A percentile compares a stretch with the other conserved stretches of the same genome.
These are phyloP conservation scores for Boletus reticulatus DNA, from an alignment of 768 basidiomycete species.

Conservation along the genomic window DNA sequence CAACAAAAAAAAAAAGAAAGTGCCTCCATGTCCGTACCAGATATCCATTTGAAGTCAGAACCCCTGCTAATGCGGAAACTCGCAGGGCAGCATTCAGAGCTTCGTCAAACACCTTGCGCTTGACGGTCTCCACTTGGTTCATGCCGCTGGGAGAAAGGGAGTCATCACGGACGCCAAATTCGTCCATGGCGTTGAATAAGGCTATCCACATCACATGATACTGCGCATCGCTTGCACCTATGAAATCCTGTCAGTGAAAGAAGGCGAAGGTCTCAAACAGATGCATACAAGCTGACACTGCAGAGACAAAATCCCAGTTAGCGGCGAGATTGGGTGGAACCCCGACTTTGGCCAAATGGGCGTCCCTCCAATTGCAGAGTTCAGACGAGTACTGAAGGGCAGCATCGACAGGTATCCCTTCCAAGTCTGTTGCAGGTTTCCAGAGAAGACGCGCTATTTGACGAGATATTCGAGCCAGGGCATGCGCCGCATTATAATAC, in stretches of 20 bases:
- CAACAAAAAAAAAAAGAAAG: conserved; percentile 7
- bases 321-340: conserved; percentile 83
- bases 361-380: conserved; percentile 71
- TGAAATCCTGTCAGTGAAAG: neutral
- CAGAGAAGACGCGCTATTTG: conserved; percentile 80
- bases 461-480: conserved; percentile 79
- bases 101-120: conserved; percentile 74
- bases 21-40: conserved; percentile 47
- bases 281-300: conserved; percentile 58
- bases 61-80: conserved; percentile 84
- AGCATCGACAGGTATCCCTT: conserved; percentile 73
- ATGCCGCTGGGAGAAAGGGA: conserved; percentile 33
- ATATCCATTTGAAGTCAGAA: conserved; percentile 86
- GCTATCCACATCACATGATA: conserved; percentile 93
- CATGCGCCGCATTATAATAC: conserved; percentile 81
- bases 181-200: conserved; percentile 77
- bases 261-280: neutral
- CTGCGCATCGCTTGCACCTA: conserved; percentile 82
- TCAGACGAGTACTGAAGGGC: conserved; percentile 53
- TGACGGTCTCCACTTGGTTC: conserved; percentile 64
- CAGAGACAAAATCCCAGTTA: conserved; percentile 87
- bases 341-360: conserved; percentile 74
- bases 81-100: conserved; percentile 82
- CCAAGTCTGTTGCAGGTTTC: conserved; percentile 71
- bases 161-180: conserved; percentile 76